Evolutionary conservation across 148 eudicot species (phyloP).

Genomic region (Polygonum aviculare): DNA sequence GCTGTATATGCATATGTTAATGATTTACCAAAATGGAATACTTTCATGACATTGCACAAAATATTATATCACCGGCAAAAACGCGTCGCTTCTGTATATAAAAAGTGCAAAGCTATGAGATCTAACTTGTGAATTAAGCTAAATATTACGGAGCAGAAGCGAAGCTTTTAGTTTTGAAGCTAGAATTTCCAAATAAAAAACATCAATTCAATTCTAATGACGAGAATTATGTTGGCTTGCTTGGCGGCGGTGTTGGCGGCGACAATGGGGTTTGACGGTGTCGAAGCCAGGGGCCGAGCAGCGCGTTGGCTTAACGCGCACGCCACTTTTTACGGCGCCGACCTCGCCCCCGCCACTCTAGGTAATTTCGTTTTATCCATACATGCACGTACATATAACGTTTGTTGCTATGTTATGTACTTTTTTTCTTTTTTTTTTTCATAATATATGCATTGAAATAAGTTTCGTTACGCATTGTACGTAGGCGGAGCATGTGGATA

Average conservation of each 20-base stretch:
- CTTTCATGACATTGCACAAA: background rate
- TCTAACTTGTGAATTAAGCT: background rate
- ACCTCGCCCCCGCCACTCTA: constrained; percentile 55
- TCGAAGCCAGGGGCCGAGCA: background rate
- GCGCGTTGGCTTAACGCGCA: constrained; percentile 49
- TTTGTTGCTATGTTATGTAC: background rate
- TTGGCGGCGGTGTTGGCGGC: background rate
- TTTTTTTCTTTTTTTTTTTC: background rate
- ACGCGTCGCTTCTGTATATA: background rate
- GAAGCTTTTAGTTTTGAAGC: background rate
- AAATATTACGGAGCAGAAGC: too few relatives aligned
- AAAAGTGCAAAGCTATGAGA: background rate
- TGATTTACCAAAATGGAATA: background rate
- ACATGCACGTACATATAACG: too few relatives aligned
- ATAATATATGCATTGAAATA: background rate
- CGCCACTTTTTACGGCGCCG: constrained; percentile 68
- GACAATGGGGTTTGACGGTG: constrained; percentile 10
- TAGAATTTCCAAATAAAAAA: background rate
- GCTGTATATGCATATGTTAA: background rate
- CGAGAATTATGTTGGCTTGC: background rate
- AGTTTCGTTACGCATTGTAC: background rate
- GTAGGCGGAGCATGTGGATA: constrained; percentile 83
- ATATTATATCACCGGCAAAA: background rate
- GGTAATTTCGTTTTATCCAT: constrained; percentile 24
- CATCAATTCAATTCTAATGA: background rate